Evolutionary conservation across 192 early-diverging fungal species (phyloP), one percentile per base, ranked within the genome.

Genomic region (Podila clonocystis): DNA sequence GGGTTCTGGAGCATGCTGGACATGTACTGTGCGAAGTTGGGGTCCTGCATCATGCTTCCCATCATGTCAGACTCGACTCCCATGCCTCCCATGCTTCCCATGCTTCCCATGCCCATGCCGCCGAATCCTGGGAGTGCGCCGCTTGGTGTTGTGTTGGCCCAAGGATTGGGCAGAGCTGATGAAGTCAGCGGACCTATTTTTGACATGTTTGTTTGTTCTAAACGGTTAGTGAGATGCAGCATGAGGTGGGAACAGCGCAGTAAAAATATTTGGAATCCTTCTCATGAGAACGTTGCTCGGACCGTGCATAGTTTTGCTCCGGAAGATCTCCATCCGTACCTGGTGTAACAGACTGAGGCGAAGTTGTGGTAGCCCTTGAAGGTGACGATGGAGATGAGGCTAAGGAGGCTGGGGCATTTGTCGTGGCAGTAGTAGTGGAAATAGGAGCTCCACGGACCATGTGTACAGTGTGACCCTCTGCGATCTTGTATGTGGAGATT

Each of bases 391-490:
- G 28, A 28, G 60, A 30, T 8, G 26, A 7, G n/a, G 60, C 29
- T 20, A 20, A 19, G 26, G 17, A 7, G n/a, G 31, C 17, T 4
- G 60, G 19, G 28, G 24, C 20, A 31, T 20, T 33, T 33, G 55
- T 57, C 22, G n/a, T 12, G 24, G 55, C 55, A 8, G 60, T 19
- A 15, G 31, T 8, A 19, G 36, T 38, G 36, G 55, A 77, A 33
- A 66, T 66, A 64, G 85, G 88, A 15, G 80, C 58, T 9, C 93
- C 90, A 31, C 91, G 91, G 9, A 98, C 96, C 91, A 99, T 89
- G 64, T 99, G 97, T 8, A 99, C 87, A 29, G 96, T 96, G 72
- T 94, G 87, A 0, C 95, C 95, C n/a, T 96, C 93, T 1, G 83
- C 77, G 20, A 99, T 83, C 72, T 97, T 97, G 84, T 95, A 97